These are phyloP conservation scores for Colletotrichum incanum DNA, from an alignment of 2,329 filamentous ascomycete species.

Conservation along the genomic window DNA sequence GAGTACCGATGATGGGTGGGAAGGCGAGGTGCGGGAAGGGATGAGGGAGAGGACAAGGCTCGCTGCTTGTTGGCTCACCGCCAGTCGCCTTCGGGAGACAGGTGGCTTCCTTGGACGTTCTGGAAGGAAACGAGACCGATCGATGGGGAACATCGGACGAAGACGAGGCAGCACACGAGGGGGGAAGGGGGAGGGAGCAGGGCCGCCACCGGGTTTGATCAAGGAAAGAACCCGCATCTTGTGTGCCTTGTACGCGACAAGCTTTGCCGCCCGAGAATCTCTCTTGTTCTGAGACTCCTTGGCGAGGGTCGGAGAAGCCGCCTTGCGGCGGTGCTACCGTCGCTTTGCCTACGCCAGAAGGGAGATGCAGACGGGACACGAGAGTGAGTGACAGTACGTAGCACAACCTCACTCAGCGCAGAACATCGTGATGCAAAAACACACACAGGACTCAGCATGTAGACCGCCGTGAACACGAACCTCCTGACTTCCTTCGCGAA, in stretches of 20 bases:
- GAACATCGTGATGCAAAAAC: neutral
- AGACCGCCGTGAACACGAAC: neutral
- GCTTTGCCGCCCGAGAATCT: neutral
- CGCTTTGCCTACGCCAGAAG: neutral
- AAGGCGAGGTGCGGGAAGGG: neutral
- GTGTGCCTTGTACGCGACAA: neutral
- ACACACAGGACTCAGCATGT: neutral
- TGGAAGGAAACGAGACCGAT: constrained; percentile 32
- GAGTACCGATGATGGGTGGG: neutral
- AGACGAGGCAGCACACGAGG: constrained; percentile 3
- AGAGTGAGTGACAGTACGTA: neutral
- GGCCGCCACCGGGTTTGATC: neutral
- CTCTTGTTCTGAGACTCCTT: neutral
- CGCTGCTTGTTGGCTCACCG: neutral
- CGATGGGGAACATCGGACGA: constrained; percentile 18
- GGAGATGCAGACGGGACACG: neutral
- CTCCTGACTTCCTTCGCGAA: neutral
- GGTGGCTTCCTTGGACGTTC: constrained; percentile 4
- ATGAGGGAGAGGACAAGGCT: neutral
- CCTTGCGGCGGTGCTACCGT: neutral
- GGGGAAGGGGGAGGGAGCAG: neutral
- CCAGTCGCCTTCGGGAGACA: neutral
- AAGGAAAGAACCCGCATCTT: neutral
- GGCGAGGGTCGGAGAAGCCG: neutral
- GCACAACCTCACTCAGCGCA: neutral